A percentile compares a stretch with the other conserved stretches of the same genome.
Evolutionary conservation across 2,329 filamentous ascomycete genomes (phyloP).

Genomic region (Tolypocladium endophyticum): DNA sequence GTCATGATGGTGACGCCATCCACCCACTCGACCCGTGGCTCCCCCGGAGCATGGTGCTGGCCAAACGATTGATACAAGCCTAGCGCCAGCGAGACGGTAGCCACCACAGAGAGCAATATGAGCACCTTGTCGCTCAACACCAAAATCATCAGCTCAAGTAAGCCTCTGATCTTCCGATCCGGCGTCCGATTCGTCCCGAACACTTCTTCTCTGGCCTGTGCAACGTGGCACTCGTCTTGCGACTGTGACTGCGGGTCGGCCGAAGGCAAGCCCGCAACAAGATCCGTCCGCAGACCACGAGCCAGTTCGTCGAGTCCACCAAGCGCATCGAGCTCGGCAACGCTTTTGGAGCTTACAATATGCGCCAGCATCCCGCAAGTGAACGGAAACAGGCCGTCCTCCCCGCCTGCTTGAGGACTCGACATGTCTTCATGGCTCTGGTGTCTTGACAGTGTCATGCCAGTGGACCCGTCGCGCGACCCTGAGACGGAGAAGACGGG

Average conservation of each 20-base stretch:
- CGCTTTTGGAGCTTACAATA: background rate
- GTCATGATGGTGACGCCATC: constrained; percentile 58
- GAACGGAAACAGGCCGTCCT: background rate
- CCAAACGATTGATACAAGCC: constrained; percentile 58
- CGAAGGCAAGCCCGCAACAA: background rate
- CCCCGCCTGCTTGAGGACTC: background rate
- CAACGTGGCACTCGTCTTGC: background rate
- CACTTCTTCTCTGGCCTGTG: background rate
- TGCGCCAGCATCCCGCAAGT: background rate
- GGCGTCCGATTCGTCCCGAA: background rate
- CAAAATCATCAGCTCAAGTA: background rate
- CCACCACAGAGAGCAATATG: constrained; percentile 54
- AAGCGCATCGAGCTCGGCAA: background rate
- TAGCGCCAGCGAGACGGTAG: constrained; percentile 53
- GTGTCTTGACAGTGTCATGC: background rate
- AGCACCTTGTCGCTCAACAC: constrained; percentile 31
- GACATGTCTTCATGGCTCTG: background rate
- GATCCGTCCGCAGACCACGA: background rate
- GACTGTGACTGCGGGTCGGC: background rate
- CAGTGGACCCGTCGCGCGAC: background rate
- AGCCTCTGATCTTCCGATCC: background rate
- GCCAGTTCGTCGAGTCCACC: background rate
- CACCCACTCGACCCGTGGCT: constrained; percentile 49
- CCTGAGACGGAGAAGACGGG: background rate
- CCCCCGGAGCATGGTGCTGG: constrained; percentile 27